phyloP scores from a whole-genome alignment of 1,139 yeast genomes.

The Blastobotrys ciferrii region DNA sequence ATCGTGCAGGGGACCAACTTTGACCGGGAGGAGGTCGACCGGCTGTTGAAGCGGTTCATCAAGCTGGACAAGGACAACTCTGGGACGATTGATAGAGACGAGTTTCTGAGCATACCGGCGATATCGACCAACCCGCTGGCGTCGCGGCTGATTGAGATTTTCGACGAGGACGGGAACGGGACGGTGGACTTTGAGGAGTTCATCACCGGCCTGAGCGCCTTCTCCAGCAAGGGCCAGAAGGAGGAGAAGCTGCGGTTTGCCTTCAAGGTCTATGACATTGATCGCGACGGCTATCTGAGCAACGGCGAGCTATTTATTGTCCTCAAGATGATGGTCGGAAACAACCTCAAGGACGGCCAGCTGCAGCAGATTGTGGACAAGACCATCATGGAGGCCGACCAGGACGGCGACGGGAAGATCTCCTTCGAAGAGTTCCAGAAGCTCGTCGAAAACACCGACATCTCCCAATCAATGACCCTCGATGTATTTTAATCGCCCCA shows the following conservation, averaged over 20 bases:
- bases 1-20: conserved; percentile 74
- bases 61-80: conserved; percentile 90
- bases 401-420: conserved; percentile 85
- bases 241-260: conserved; percentile 87
- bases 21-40: conserved; percentile 77
- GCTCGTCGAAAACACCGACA: conserved; percentile 40
- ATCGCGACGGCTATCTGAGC: conserved; percentile 89
- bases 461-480: conserved; percentile 41
- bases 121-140: conserved; percentile 90
- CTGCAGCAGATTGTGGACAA: conserved; percentile 94
- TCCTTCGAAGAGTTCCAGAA: conserved; percentile 82
- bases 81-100: conserved; percentile 88
- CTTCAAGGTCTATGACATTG: conserved; percentile 92
- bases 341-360: conserved; percentile 79
- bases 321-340: conserved; percentile 96
- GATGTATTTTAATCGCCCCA: conserved; percentile 30
- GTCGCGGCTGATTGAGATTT: conserved; percentile 83
- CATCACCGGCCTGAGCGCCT: conserved; percentile 83
- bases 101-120: conserved; percentile 90
- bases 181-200: conserved; percentile 95
- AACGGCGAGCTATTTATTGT: conserved; percentile 94
- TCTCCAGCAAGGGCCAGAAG: conserved; percentile 82
- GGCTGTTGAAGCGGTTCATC: conserved; percentile 90
- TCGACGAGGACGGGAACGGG: conserved; percentile 92
- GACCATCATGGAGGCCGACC: conserved; percentile 92